phyloP scores from a whole-genome alignment of 805 yeast genomes.

The Wickerhamiella shivajii region DNA sequence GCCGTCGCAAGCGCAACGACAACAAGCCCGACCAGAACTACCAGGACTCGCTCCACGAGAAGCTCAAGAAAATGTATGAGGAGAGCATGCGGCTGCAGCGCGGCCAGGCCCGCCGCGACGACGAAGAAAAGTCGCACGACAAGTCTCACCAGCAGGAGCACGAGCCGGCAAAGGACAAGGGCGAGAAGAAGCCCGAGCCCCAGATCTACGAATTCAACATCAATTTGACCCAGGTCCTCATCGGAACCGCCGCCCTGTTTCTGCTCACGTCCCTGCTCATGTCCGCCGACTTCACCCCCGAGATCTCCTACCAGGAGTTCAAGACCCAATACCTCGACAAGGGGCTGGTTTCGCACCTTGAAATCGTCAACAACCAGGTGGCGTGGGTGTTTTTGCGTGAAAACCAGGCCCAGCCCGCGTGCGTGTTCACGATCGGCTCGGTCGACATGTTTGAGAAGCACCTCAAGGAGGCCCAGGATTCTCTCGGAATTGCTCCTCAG shows the following conservation, averaged over 20 bases:
- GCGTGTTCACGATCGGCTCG: slow-evolving; percentile 76
- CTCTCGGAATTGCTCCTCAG: slow-evolving; percentile 46
- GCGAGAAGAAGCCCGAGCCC: not conserved
- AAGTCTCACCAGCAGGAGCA: not conserved
- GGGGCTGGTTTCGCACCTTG: slow-evolving; percentile 60
- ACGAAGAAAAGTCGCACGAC: not conserved
- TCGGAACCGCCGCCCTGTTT: too few species aligned
- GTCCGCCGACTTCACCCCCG: slow-evolving; percentile 17
- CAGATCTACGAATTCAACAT: slow-evolving; percentile 18
- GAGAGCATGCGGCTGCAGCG: slow-evolving; percentile 1
- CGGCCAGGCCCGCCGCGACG: not conserved
- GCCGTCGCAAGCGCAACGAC: not conserved
- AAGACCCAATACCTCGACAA: slow-evolving; percentile 61
- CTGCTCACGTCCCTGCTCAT: slow-evolving; percentile 16
- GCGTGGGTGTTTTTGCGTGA: slow-evolving; percentile 29
- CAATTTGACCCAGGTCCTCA: slow-evolving; percentile 12
- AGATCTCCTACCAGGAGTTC: slow-evolving; percentile 66
- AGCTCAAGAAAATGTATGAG: not conserved
- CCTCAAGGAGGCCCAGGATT: slow-evolving; percentile 57
- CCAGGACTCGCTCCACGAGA: too few species aligned
- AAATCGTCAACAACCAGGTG: slow-evolving; percentile 54
- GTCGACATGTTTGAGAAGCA: slow-evolving; percentile 76
- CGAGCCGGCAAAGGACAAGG: not conserved
- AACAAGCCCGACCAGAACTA: not conserved
- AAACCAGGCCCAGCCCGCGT: slow-evolving; percentile 30